Percentiles rank a stretch among this genome's conserved stretches.
These are phyloP conservation scores for Pichia norvegensis DNA, from an alignment of 1,139 yeast species.

Conservation along the genomic window DNA sequence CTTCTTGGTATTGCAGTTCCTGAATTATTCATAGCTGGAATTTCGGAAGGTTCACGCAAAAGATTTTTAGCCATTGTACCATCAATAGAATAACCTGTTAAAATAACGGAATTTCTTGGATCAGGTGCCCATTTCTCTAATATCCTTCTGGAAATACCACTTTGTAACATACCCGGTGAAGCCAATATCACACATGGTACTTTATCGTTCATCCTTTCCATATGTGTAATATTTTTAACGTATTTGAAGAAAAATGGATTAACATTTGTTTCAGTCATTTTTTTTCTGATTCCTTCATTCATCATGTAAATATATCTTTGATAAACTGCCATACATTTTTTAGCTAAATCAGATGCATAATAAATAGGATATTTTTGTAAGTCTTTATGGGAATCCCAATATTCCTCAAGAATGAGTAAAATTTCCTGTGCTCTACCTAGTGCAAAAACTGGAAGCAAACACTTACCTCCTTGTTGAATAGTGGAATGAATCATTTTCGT, in stretches of 20 bases:
- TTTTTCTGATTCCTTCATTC: slow-evolving; percentile 82
- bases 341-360: slow-evolving; percentile 88
- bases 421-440: slow-evolving; percentile 95
- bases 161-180: slow-evolving; percentile 96
- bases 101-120: slow-evolving; percentile 73
- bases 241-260: slow-evolving; percentile 90
- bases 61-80: slow-evolving; percentile 95
- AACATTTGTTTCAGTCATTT: slow-evolving; percentile 64
- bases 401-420: slow-evolving; percentile 81
- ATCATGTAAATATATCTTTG: slow-evolving; percentile 95
- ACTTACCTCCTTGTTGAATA: slow-evolving; percentile 81
- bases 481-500: slow-evolving; percentile 82
- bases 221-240: slow-evolving; percentile 68
- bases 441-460: slow-evolving; percentile 89
- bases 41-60: slow-evolving; percentile 80
- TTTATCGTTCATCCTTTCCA: slow-evolving; percentile 82
- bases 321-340: slow-evolving; percentile 94
- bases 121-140: slow-evolving; percentile 98
- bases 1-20: slow-evolving; percentile 83
- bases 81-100: slow-evolving; percentile 97
- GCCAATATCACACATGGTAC: slow-evolving; percentile 97
- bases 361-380: slow-evolving; percentile 75
- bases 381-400: slow-evolving; percentile 83
- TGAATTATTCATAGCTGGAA: slow-evolving; percentile 72
- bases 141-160: slow-evolving; percentile 85